Evolutionary conservation across 2,329 filamentous ascomycete species (phyloP), one percentile per base, ranked within the genome.

Genomic region (Stenocarpella maydis): DNA sequence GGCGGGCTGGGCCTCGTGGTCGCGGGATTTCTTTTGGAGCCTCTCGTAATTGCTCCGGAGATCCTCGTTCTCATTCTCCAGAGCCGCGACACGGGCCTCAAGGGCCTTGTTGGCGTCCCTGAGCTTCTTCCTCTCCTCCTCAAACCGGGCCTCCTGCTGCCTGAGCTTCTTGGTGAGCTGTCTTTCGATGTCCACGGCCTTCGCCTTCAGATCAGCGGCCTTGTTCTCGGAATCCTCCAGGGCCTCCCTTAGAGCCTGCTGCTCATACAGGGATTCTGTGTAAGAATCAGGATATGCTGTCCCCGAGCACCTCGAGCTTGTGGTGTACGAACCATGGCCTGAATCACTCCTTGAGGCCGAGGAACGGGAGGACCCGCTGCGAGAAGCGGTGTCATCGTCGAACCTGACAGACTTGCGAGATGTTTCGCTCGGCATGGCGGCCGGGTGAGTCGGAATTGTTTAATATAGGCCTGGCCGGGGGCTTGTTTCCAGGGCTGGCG

Each of bases 261-360:
- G 71, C 70, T 74, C 72, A 55, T 64, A 72, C 53, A 73, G 74
- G 43, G 74, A 72, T 58, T 73, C 74, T 41, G 74, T 73, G 68
- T 73, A 74, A 53, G 72, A 73, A 66, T 78, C 77, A 70, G 74
- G 67, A 71, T 74, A 73, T 60, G 75, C 73, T 28, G 73, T 49
- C 24, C 63, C 68, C 19, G 68, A 65, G 53, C 74, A 73, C 71
- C 74, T 76, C 65, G 76, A 76, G 58, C 75, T 74, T 70, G 77
- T 77, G 72, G 75, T 79, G 68, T 76, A 75, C 68, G 77, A 78
- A 72, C 76, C 77, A 61, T 76, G 72, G 45, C 76, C 78, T 14
- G 77, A 79, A 69, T 79, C 78, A 73, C 75, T 78, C 53, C 75
- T 73, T 43, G 76, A 75, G 55, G 76, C 72, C 58, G 77, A 76